Percentiles rank a stretch among this genome's conserved stretches.
phyloP scores from a whole-genome alignment of 2,329 filamentous ascomycete genomes.

The Knoxdaviesia proteae region DNA sequence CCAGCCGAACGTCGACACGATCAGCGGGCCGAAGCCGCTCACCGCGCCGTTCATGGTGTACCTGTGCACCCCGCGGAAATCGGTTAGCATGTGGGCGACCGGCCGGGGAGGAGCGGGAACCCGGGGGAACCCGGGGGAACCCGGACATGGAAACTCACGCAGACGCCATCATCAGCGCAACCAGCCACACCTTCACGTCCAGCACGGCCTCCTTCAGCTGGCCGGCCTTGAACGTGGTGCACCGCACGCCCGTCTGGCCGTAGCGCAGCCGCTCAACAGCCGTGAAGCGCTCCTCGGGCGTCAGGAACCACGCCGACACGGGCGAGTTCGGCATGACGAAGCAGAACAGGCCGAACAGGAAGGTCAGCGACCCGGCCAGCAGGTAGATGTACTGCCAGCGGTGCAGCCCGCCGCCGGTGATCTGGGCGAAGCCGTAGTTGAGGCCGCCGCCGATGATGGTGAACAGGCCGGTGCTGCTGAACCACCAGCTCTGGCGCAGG shows the following conservation, averaged over 20 bases:
- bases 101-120: not conserved
- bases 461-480: constrained; percentile 35
- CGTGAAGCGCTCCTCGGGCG: constrained; percentile 36
- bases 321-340: constrained; percentile 46
- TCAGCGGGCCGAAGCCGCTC: constrained; percentile 48
- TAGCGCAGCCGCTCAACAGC: constrained; percentile 41
- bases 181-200: constrained; percentile 42
- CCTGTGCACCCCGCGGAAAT: not conserved
- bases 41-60: constrained; percentile 56
- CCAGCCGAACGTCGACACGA: constrained; percentile 52
- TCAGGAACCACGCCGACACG: constrained; percentile 48
- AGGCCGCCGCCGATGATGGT: constrained; percentile 42
- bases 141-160: constrained; percentile 17
- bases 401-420: constrained; percentile 28
- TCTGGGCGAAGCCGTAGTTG: constrained; percentile 49
- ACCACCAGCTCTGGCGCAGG: constrained; percentile 47
- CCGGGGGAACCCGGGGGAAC: not conserved
- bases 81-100: not conserved
- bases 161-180: constrained; percentile 47
- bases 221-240: constrained; percentile 33
- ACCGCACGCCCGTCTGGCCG: constrained; percentile 42
- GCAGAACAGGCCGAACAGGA: constrained; percentile 43
- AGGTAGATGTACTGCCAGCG: constrained; percentile 56
- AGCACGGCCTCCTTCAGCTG: constrained; percentile 37
- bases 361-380: constrained; percentile 39